Conservation (phyloP, 2,329 filamentous ascomycete species). For the Colletotrichum plurivorum region DNA sequence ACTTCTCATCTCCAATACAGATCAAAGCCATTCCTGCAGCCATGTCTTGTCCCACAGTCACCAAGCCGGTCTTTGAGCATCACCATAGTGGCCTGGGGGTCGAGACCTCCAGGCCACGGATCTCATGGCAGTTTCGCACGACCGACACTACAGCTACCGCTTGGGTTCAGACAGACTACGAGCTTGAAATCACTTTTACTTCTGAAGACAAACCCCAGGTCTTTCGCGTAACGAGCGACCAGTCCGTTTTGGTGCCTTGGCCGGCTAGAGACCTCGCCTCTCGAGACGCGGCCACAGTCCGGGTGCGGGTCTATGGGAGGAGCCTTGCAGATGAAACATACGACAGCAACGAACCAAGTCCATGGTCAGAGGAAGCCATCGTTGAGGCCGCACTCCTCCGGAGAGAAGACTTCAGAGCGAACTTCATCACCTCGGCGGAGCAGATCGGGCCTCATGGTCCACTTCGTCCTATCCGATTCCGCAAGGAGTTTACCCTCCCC, state of each 20-base stretch:
- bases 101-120: constrained; percentile 30
- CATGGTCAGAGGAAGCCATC: constrained; percentile 22
- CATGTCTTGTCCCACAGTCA: constrained; percentile 27
- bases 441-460: constrained; percentile 19
- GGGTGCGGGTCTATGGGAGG: constrained; percentile 47
- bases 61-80: constrained; percentile 40
- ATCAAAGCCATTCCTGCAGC: background rate
- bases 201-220: constrained; percentile 5
- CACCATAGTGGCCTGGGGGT: constrained; percentile 42
- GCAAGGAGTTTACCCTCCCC: constrained; percentile 22
- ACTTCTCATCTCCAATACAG: no score
- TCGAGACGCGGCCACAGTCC: constrained; percentile 46
- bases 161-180: constrained; percentile 41
- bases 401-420: constrained; percentile 18
- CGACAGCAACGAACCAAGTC: background rate
- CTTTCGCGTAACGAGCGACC: constrained; percentile 24
- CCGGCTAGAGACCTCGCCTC: constrained; percentile 44
- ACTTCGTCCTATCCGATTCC: constrained; percentile 29
- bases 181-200: constrained; percentile 37
- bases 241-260: constrained; percentile 42
- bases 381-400: constrained; percentile 22
- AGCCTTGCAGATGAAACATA: constrained; percentile 1
- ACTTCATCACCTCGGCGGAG: constrained; percentile 29
- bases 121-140: constrained; percentile 41
- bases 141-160: constrained; percentile 5